A percentile compares a stretch with the other conserved stretches of the same genome.
These are phyloP conservation scores for Petrea volubilis DNA, from an alignment of 257 asterid genomes.

Conservation along the genomic window DNA sequence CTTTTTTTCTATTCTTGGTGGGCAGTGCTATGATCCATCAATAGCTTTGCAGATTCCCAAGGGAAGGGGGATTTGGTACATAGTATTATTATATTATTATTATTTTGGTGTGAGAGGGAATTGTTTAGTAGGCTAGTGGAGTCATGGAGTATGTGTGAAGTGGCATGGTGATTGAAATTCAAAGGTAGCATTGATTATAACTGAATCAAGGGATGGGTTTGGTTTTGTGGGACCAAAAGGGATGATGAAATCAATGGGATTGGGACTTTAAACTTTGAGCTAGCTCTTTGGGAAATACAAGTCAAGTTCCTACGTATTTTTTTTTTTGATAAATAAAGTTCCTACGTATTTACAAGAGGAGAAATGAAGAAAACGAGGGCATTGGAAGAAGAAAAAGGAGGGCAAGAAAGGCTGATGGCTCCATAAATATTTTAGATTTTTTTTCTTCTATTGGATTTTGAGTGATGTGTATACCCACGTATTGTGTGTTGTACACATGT, in stretches of 20 bases:
- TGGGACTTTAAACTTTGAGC: conserved; percentile 33
- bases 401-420: conserved; percentile 29
- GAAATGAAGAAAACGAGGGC: neutral
- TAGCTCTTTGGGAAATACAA: conserved; percentile 25
- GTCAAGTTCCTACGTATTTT: conserved; percentile 31
- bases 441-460: conserved; percentile 18
- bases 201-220: conserved; percentile 24
- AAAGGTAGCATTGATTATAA: conserved; percentile 42
- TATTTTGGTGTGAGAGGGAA: conserved; percentile 41
- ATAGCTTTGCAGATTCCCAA: conserved; percentile 86
- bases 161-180: conserved; percentile 51
- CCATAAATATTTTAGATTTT: neutral
- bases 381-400: neutral
- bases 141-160: conserved; percentile 36
- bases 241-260: conserved; percentile 31
- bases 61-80: conserved; percentile 72
- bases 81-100: too few relatives aligned
- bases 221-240: conserved; percentile 47
- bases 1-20: conserved; percentile 27
- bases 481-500: conserved; percentile 47
- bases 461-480: conserved; percentile 55
- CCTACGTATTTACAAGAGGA: neutral
- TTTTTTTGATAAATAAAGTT: too few relatives aligned
- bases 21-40: conserved; percentile 31
- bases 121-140: conserved; percentile 43